A percentile compares a stretch with the other conserved stretches of the same genome.
These are phyloP conservation scores for Exsudoporus frostii DNA, from an alignment of 768 basidiomycete genomes.

Conservation along the genomic window DNA sequence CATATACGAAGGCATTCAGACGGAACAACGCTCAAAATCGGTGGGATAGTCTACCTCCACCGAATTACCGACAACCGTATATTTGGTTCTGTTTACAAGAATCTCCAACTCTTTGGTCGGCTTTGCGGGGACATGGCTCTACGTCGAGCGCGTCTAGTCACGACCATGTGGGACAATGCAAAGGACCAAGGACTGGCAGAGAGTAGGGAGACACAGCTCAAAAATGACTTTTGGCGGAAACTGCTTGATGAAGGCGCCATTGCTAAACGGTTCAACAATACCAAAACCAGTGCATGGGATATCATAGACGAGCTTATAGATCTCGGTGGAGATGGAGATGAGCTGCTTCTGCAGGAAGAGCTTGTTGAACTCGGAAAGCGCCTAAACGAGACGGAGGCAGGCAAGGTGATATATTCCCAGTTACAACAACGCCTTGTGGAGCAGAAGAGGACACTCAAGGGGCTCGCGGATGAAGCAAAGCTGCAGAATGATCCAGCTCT, in stretches of 20 bases:
- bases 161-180: slow-evolving; percentile 37
- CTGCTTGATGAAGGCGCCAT: slow-evolving; percentile 2
- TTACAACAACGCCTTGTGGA: slow-evolving; percentile 16
- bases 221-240: slow-evolving; percentile 20
- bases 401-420: slow-evolving; percentile 14
- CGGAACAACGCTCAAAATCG: slow-evolving; percentile 5
- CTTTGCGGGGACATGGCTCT: slow-evolving; percentile 34
- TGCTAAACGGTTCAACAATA: background rate
- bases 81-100: slow-evolving; percentile 27
- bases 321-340: background rate
- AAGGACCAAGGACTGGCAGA: slow-evolving; percentile 10
- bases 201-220: slow-evolving; percentile 25
- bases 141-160: slow-evolving; percentile 33
- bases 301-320: background rate
- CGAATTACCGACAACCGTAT: slow-evolving; percentile 36
- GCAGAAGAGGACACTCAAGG: slow-evolving; percentile 12
- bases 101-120: slow-evolving; percentile 33
- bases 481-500: slow-evolving; percentile 7
- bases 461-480: slow-evolving; percentile 19
- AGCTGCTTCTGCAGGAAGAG: slow-evolving; percentile 22
- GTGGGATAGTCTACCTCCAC: slow-evolving; percentile 35
- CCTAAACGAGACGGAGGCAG: slow-evolving; percentile 24
- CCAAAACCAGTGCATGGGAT: background rate
- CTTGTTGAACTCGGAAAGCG: slow-evolving; percentile 12
- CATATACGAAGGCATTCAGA: slow-evolving; percentile 5